Evolutionary conservation across 108 stramenopile genomes (phyloP).

Genomic region (Pseudonitzschia pungens): DNA sequence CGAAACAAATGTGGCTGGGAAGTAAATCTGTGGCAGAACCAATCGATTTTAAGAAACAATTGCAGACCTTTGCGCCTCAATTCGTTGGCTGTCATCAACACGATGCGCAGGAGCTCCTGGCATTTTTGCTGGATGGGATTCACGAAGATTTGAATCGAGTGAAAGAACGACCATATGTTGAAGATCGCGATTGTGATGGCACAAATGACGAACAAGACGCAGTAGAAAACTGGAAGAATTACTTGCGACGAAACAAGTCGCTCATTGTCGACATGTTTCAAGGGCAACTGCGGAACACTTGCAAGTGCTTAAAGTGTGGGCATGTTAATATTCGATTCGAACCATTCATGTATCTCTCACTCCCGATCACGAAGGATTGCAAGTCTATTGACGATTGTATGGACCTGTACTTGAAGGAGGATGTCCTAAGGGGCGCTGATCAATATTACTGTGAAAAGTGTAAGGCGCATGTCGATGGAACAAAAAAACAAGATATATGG

Average conservation of each 20-base stretch:
- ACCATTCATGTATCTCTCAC: constrained; percentile 92
- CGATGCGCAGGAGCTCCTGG: constrained; percentile 90
- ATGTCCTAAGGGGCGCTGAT: constrained; percentile 72
- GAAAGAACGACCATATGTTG: constrained; percentile 75
- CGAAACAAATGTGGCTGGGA: constrained; percentile 87
- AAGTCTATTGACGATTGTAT: constrained; percentile 75
- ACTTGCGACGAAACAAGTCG: constrained; percentile 81
- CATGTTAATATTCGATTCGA: constrained; percentile 86
- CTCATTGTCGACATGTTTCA: constrained; percentile 94
- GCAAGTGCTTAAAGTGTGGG: constrained; percentile 71
- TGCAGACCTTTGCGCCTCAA: constrained; percentile 78
- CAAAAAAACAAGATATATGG: constrained; percentile 88
- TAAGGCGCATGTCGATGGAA: constrained; percentile 73
- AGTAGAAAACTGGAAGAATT: constrained; percentile 82
- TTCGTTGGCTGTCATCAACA: constrained; percentile 93
- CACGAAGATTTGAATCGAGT: constrained; percentile 96
- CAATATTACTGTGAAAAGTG: constrained; percentile 85
- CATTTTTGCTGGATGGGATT: constrained; percentile 86
- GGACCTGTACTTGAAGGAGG: constrained; percentile 67
- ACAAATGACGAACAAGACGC: constrained; percentile 78
- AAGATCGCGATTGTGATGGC: constrained; percentile 86
- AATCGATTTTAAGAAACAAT: constrained; percentile 64
- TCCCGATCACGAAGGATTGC: constrained; percentile 59
- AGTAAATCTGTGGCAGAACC: constrained; percentile 35
- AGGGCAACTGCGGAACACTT: constrained; percentile 90